Evolutionary conservation across 148 eudicot species (phyloP), one percentile per base, ranked within the genome.

Genomic region (Agrostemma githago): DNA sequence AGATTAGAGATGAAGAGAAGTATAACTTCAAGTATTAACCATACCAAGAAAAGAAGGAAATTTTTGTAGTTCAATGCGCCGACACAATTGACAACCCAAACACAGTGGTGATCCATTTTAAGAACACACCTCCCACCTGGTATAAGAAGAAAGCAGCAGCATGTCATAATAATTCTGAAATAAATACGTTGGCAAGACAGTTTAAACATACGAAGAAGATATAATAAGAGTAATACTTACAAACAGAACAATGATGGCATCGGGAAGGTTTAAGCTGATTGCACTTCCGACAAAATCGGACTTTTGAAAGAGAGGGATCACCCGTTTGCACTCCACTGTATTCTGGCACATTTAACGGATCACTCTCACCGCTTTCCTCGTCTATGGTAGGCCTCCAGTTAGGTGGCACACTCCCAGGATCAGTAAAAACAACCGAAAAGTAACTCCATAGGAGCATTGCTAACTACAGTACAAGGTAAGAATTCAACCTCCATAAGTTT

Each of bases 41-140:
- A 46, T 86, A 92, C 99, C 92, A 95, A 82, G 88, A 95, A 95
- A 80, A 95, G 97, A 83, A 95, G 96, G 89, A 95, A 95, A 79
- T 92, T 89, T 82, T 95, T 95, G 80, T 95, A 95, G 81, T 95
- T 95, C 75, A 90, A 81, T 79, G 99, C 99, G 67, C 99, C 99
- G 54, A 95, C 97, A 77, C 97, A 95, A 76, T 95, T 95, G 71
- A 95, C 97, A 74, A 95, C 99, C 99, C 99, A 95, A 41, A 95
- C 99, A 81, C 99, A 95, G 81, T 95, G 99, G 79, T 95, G 99
- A 79, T 95, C 99, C 99, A 95, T 95, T 81, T 95, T 95, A 57
- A 95, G 91, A 68, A 95, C 86, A 75, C 99, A 95, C 74, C 90
- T 88, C 79, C 94, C 97, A 85, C 99, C 99, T 95, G 85, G 71